These are phyloP conservation scores for Pichia paraexigua DNA, from an alignment of 805 yeast genomes.

Conservation along the genomic window DNA sequence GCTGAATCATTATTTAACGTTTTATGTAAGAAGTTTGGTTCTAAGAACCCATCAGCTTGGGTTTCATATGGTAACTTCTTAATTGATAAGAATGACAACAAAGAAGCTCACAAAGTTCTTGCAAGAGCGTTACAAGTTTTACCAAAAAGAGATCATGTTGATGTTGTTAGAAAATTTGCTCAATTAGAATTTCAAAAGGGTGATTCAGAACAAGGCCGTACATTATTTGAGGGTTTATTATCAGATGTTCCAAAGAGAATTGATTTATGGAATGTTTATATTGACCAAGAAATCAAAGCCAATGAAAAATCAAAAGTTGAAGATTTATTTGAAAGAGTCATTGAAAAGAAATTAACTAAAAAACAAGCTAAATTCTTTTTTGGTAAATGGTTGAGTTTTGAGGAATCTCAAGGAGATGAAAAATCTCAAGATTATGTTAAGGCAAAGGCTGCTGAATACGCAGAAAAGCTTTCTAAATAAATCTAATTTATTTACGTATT, in stretches of 20 bases:
- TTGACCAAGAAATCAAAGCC: conserved; percentile 82
- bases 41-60: conserved; percentile 65
- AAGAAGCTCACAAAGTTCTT: conserved; percentile 64
- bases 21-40: conserved; percentile 75
- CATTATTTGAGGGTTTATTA: conserved; percentile 85
- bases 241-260: conserved; percentile 86
- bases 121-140: conserved; percentile 65
- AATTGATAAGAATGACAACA: conserved; percentile 47
- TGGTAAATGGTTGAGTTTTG: conserved; percentile 82
- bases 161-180: conserved; percentile 80
- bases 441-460: conserved; percentile 79
- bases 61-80: conserved; percentile 70
- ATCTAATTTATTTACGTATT: background rate
- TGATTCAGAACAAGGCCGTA: conserved; percentile 89
- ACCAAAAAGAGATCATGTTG: conserved; percentile 68
- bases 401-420: conserved; percentile 59
- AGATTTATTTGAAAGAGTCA: conserved; percentile 74
- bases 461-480: conserved; percentile 21
- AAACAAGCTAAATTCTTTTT: conserved; percentile 94
- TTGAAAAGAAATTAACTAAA: conserved; percentile 57
- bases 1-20: conserved; percentile 63
- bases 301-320: conserved; percentile 62
- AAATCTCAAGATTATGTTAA: conserved; percentile 77
- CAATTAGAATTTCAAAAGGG: conserved; percentile 82
- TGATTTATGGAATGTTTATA: conserved; percentile 91